Conservation (phyloP, 371 early-diverging fungal genomes). For the Mucor circinelloides region DNA sequence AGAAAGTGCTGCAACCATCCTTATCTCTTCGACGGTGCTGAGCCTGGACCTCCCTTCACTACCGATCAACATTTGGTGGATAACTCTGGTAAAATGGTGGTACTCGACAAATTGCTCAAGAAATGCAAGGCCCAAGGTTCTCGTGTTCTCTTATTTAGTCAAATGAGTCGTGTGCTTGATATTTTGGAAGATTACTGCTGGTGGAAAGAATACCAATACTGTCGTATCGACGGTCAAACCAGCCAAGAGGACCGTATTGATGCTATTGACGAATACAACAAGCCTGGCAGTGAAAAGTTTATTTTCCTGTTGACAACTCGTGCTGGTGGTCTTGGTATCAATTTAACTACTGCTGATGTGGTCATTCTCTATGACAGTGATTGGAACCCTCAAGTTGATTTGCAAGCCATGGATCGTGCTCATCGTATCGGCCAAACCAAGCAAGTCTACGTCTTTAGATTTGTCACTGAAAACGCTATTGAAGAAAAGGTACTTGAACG, state of each 20-base stretch:
- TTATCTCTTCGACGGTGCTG: conserved; percentile 97
- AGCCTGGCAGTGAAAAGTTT: conserved; percentile 88
- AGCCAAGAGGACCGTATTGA: conserved; percentile 91
- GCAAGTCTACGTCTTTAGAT: conserved; percentile 96
- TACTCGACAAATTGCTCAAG: conserved; percentile 91
- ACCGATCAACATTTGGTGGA: conserved; percentile 97
- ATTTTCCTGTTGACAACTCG: conserved; percentile 98
- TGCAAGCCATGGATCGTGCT: conserved; percentile 97
- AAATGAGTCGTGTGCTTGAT: conserved; percentile 99
- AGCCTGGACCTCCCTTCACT: conserved; percentile 91
- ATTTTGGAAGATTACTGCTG: conserved; percentile 98
- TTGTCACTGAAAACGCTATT: conserved; percentile 97
- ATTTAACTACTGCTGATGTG: conserved; percentile 96
- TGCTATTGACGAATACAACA: conserved; percentile 96
- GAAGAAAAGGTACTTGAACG: conserved; percentile 98
- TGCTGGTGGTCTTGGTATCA: conserved; percentile 99
- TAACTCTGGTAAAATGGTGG: conserved; percentile 93
- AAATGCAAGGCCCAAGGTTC: conserved; percentile 90
- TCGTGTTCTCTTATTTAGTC: conserved; percentile 97
- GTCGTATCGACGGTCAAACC: conserved; percentile 98
- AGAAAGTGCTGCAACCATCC: conserved; percentile 99
- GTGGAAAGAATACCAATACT: conserved; percentile 91
- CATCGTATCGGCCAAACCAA: conserved; percentile 99
- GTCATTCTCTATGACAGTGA: conserved; percentile 99
- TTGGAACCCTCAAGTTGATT: conserved; percentile 98